Percentiles rank a stretch among this genome's conserved stretches.
These are phyloP conservation scores for Tricholoma saponaceum DNA, from an alignment of 768 basidiomycete genomes.

Conservation along the genomic window DNA sequence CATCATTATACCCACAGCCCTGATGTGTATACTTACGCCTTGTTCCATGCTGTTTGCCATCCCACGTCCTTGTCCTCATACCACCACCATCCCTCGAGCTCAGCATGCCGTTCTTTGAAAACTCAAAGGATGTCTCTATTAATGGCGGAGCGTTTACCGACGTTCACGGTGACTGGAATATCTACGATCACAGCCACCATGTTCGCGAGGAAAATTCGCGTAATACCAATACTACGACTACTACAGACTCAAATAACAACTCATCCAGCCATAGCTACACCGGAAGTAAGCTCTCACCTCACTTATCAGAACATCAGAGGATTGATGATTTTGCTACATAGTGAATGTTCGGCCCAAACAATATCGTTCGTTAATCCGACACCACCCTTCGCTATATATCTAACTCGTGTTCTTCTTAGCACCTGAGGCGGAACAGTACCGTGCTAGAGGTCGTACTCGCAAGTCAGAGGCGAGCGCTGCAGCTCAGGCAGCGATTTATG, in stretches of 20 bases:
- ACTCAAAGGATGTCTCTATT: background rate
- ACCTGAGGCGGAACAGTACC: background rate
- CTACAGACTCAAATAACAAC: background rate
- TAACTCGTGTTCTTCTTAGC: background rate
- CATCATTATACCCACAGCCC: too few species aligned
- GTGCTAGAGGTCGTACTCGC: background rate
- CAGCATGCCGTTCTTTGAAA: background rate
- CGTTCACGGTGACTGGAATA: background rate
- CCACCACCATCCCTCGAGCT: background rate
- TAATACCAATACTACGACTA: background rate
- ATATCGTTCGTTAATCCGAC: background rate
- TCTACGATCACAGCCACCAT: background rate
- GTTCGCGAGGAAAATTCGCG: background rate
- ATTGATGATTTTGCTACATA: background rate
- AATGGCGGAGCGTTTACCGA: background rate
- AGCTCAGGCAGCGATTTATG: background rate
- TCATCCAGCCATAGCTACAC: background rate
- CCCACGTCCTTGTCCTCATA: background rate
- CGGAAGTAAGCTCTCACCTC: background rate
- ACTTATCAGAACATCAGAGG: background rate
- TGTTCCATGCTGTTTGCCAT: background rate
- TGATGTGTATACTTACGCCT: too few species aligned
- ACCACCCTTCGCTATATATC: too few species aligned
- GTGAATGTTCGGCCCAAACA: background rate
- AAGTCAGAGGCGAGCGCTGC: too few species aligned